A percentile compares a stretch with the other conserved stretches of the same genome.
phyloP scores from a whole-genome alignment of 176 grass and related monocot species.

The Zea luxurians region DNA sequence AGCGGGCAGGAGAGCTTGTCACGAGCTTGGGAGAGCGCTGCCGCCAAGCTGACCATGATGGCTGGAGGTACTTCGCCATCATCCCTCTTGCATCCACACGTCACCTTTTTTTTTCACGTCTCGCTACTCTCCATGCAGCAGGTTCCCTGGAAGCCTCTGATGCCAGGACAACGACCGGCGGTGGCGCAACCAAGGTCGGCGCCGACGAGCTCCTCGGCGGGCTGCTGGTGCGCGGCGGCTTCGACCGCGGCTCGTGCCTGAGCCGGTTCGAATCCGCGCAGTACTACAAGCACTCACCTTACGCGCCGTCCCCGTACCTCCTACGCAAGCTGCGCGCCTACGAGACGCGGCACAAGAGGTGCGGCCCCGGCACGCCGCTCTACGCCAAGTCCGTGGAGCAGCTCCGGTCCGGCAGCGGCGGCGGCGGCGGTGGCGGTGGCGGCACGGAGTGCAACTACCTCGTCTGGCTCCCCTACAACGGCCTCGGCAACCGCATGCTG shows the following conservation, averaged over 20 bases:
- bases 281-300: conserved; percentile 38
- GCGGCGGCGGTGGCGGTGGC: not conserved
- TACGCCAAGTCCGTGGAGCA: conserved; percentile 40
- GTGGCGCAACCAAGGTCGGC: not conserved
- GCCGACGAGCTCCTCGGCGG: conserved; percentile 43
- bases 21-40: conserved; percentile 35
- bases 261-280: conserved; percentile 34
- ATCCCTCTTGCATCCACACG: too few relatives aligned
- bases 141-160: conserved; percentile 4
- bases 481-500: conserved; percentile 61
- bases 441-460: conserved; percentile 61
- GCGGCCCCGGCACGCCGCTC: conserved; percentile 50
- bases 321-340: conserved; percentile 48
- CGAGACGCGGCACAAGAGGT: conserved; percentile 57
- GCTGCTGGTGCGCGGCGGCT: conserved; percentile 17
- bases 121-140: not conserved
- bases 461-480: conserved; percentile 48
- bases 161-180: not conserved
- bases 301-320: conserved; percentile 49
- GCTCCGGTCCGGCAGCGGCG: conserved; percentile 26
- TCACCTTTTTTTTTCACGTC: too few relatives aligned
- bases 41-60: not conserved
- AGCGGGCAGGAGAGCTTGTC: not conserved
- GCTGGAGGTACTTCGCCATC: not conserved
- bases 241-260: conserved; percentile 44